Evolutionary conservation across 768 basidiomycete genomes (phyloP), one percentile per base, ranked within the genome.

Genomic region (Suillus spraguei): DNA sequence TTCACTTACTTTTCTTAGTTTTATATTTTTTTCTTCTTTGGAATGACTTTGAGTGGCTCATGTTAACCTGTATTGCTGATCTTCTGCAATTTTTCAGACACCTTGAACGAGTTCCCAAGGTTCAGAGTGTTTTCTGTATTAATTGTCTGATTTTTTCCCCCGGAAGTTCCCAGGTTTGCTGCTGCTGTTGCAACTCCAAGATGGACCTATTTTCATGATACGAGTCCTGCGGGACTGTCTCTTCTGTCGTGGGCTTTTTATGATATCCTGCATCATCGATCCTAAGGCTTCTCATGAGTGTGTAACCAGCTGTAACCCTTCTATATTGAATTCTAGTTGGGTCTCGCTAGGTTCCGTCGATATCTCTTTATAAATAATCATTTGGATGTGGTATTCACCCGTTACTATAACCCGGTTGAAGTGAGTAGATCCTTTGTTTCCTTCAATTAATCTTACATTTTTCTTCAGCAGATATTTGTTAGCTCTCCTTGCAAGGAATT

Each of bases 131-230:
- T 58, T 33, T 58, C 11, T 32, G 20, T 39, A 6, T 28, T n/a
- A n/a, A n/a, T n/a, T 38, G 38, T 41, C 17, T 39, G 24, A 28
- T 58, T 58, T 28, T 41, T 6, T 7, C 2, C 9, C 4, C 55
- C 38, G 56, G 39, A 58, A 58, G 28, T 41, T 58, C 56, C 54
- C 54, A 24, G 35, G 35, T 39, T 56, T 58, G 22, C 13, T 58
- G 28, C 11, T 24, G 17, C 7, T 56, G 36, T 3, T 17, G 8
- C 17, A 5, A 41, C 28, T 11, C 32, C 17, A 1, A 41, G 3
- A 32, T 32, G 39, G 20, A 20, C 10, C 17, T 11, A 13, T 20
- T 58, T 58, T 39, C 22, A 35, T 56, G 14, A n/a, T 22, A 5
- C 16, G 22, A 36, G 5, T 8, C 24, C 16, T 39, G 32, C 39